Percentiles rank a stretch among this genome's conserved stretches.
These are phyloP conservation scores for Sporothrix curviconia DNA, from an alignment of 2,329 filamentous ascomycete genomes.

Conservation along the genomic window DNA sequence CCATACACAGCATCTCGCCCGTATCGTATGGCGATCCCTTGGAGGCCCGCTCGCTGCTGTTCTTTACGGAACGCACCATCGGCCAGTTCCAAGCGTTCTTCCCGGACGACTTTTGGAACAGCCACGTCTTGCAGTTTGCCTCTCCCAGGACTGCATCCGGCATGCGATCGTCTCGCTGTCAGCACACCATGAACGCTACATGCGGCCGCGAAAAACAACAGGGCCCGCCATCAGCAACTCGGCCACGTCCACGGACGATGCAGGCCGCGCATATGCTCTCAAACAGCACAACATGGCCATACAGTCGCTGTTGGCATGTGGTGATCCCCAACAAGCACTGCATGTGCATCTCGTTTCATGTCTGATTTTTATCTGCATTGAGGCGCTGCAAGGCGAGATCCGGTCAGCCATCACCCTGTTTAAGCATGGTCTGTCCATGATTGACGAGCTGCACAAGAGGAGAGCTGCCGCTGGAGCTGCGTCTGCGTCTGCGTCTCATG, in stretches of 20 bases:
- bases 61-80: conserved; percentile 14
- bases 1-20: background rate
- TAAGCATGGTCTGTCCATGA: conserved; percentile 13
- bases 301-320: background rate
- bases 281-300: conserved; percentile 14
- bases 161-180: conserved; percentile 14
- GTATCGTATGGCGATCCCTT: conserved; percentile 5
- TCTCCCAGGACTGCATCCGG: conserved; percentile 14
- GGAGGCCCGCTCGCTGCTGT: conserved; percentile 15
- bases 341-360: conserved; percentile 15
- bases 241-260: background rate
- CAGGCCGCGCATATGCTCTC: conserved; percentile 4
- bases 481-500: background rate
- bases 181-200: conserved; percentile 15
- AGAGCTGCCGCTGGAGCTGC: background rate
- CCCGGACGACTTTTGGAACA: conserved; percentile 17
- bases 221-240: background rate
- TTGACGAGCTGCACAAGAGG: conserved; percentile 1
- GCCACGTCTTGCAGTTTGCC: conserved; percentile 16
- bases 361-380: conserved; percentile 17
- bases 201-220: background rate
- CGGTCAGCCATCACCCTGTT: conserved; percentile 15
- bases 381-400: conserved; percentile 15
- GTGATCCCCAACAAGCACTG: background rate
- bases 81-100: conserved; percentile 15